Evolutionary conservation across 1,284 basidiomycete genomes (phyloP).

Genomic region (Trichosporon faecale): DNA sequence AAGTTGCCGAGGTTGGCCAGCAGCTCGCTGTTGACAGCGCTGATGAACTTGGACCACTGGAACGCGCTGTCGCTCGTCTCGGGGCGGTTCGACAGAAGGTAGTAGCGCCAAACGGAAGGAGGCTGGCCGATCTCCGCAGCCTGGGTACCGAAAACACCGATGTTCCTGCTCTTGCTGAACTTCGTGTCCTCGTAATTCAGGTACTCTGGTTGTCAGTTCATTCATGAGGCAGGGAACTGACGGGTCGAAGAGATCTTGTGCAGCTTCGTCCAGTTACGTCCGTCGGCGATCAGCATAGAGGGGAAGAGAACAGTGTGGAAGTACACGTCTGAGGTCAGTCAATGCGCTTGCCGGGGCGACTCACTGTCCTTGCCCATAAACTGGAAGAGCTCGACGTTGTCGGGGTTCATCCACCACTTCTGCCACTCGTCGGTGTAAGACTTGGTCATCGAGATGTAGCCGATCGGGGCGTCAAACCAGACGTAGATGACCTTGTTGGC

Average conservation of each 20-base stretch:
- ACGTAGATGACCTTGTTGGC: constrained; percentile 93
- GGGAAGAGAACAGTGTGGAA: constrained; percentile 99
- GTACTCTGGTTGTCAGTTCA: constrained; percentile 64
- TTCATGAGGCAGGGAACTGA: constrained; percentile 44
- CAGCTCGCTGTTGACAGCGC: constrained; percentile 89
- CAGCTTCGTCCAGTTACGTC: constrained; percentile 87
- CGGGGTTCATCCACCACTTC: constrained; percentile 94
- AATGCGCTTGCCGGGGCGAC: constrained; percentile 20
- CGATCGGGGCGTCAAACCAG: constrained; percentile 97
- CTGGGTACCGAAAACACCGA: constrained; percentile 95
- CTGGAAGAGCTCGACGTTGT: constrained; percentile 89
- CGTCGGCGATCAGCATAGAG: constrained; percentile 82
- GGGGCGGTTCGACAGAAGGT: constrained; percentile 86
- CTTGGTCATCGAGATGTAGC: constrained; percentile 96
- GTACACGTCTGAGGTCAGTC: constrained; percentile 64
- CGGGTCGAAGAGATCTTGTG: constrained; percentile 95
- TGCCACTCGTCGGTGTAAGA: constrained; percentile 94
- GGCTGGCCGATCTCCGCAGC: constrained; percentile 91
- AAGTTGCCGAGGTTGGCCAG: constrained; percentile 99
- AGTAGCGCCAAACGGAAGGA: constrained; percentile 95
- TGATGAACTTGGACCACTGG: constrained; percentile 93
- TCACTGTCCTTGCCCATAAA: constrained; percentile 96
- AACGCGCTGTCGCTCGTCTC: constrained; percentile 95
- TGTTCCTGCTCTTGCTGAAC: constrained; percentile 95
- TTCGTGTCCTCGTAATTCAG: constrained; percentile 98